Base-by-base conservation (phyloP, 2,329 filamentous ascomycete genomes). In the Cryphonectria naterciae region DNA sequence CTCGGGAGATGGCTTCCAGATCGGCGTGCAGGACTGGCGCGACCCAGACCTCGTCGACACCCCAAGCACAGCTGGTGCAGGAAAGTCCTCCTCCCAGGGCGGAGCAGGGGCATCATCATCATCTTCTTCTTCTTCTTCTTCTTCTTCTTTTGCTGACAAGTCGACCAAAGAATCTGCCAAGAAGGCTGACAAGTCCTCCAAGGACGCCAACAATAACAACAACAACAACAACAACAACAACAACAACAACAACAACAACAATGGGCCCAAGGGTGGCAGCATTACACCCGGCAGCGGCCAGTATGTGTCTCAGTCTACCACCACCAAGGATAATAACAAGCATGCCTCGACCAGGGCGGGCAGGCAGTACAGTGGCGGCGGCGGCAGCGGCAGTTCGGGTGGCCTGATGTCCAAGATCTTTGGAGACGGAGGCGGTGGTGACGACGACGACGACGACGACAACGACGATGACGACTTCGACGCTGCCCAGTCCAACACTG, bases 21-120 rank as follows among this genome's bases (percentile, higher is more conserved):
- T 95, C 76, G 93, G 93, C n/a, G 89, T 94, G 17, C 92, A 96
- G 74, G 93, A 96, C 78, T 95, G 93, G 93, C 88, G 93, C 74
- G 93, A 96, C 78, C 91, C 92, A 7, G 92, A 94, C 78, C 82
- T 94, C 25, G 83, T 93, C 32, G 85, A 85, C 1, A 78, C 76
- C 39, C 70, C 72, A n/a, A 28, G 39, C 54, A 77, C 77, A 54
- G 75, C n/a, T n/a, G n/a, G 77, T 65, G 67, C 69, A 6, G 60
- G 66, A 19, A 60, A 67, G 56, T 32, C 67, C 10, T 52, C 49
- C 68, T 54, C 49, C 67, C 71, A 22, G 68, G 67, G 71, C 62
- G 68, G 61, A 25, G 64, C 72, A 8, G 70, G 56, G 15, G 61
- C 41, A n/a, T 19, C 39, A 17, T 41, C 39, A 13, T 41, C 43